Evolutionary conservation across 768 basidiomycete species (phyloP).

Genomic region (Suillus placidus): DNA sequence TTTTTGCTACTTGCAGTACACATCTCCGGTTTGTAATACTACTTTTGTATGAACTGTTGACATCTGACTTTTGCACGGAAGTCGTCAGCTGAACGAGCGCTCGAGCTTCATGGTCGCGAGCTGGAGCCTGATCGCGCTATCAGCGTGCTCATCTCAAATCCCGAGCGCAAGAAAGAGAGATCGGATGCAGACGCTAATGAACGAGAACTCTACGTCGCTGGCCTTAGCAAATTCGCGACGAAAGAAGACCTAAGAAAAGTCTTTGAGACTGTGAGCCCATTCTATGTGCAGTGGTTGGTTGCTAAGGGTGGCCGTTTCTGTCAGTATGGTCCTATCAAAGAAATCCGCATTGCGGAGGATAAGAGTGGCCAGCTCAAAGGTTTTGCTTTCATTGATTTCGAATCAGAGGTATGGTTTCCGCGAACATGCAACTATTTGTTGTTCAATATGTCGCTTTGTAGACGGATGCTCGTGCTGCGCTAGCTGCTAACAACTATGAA

Average conservation of each 20-base stretch:
- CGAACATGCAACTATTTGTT: not conserved
- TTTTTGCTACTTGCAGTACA: slow-evolving; percentile 94
- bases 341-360: slow-evolving; percentile 77
- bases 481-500: slow-evolving; percentile 84
- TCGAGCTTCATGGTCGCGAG: slow-evolving; percentile 80
- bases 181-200: slow-evolving; percentile 86
- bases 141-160: slow-evolving; percentile 87
- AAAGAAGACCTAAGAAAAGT: slow-evolving; percentile 78
- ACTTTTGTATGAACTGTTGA: not conserved
- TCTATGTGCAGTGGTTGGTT: not conserved
- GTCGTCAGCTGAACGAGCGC: slow-evolving; percentile 70
- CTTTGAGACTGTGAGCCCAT: slow-evolving; percentile 67
- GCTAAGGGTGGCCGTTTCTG: slow-evolving; percentile 12
- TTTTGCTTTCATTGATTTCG: slow-evolving; percentile 92
- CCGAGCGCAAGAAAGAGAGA: slow-evolving; percentile 85
- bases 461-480: slow-evolving; percentile 70
- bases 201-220: slow-evolving; percentile 85
- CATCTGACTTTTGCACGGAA: slow-evolving; percentile 26
- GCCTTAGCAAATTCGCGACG: slow-evolving; percentile 76
- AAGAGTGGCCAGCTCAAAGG: slow-evolving; percentile 74
- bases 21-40: slow-evolving; percentile 66
- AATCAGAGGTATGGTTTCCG: slow-evolving; percentile 61
- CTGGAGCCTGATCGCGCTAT: slow-evolving; percentile 68
- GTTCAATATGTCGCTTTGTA: slow-evolving; percentile 32
- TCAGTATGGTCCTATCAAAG: slow-evolving; percentile 83